Conservation (phyloP, 164 flowering plant species). For the Tetracentron sinense region DNA sequence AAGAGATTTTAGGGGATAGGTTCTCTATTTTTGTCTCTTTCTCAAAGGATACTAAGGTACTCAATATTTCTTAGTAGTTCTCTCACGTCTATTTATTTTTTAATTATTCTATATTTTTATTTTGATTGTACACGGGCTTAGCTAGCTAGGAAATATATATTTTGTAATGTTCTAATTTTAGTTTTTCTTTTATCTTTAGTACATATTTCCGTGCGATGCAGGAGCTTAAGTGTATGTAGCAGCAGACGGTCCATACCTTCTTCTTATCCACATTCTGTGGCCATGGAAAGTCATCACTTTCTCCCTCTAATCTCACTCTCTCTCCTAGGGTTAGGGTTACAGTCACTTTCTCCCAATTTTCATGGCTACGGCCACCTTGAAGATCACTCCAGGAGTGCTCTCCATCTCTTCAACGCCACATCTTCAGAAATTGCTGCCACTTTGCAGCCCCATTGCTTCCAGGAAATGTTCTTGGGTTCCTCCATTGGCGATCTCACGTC, state of each 20-base stretch:
- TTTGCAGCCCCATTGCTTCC: not conserved
- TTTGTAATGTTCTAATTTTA: no score
- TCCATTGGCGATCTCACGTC: constrained; percentile 11
- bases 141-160: no score
- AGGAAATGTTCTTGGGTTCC: constrained; percentile 3
- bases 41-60: no score
- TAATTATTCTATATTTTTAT: no score
- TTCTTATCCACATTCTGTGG: constrained; percentile 23
- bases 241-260: constrained; percentile 3
- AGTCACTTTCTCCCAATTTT: not conserved
- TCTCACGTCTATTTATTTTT: no score
- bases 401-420: constrained; percentile 17
- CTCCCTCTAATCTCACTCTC: constrained; percentile 2
- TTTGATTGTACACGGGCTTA: no score
- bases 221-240: no score
- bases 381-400: constrained; percentile 18
- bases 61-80: no score
- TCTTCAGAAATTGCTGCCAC: constrained; percentile 11
- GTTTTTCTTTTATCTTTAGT: no score
- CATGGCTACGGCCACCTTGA: constrained; percentile 38
- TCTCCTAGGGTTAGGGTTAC: not conserved
- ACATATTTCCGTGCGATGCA: no score
- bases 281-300: constrained; percentile 15
- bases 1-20: no score
- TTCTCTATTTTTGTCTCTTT: no score